phyloP scores from a whole-genome alignment of 2,329 filamentous ascomycete genomes.

The Helminthosporium solani region DNA sequence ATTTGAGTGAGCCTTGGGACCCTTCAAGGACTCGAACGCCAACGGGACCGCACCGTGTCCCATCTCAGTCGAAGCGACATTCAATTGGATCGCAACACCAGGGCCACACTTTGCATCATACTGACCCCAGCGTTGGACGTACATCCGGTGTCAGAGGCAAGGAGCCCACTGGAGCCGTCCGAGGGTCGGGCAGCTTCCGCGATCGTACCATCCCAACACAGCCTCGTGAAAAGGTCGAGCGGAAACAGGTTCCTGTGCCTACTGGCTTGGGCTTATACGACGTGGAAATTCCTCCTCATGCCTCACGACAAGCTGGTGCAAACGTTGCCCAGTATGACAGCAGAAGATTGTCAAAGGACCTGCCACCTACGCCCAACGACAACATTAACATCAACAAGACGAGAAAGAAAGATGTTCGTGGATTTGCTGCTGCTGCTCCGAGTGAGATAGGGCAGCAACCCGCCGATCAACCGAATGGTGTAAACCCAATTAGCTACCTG shows the following conservation, averaged over 20 bases:
- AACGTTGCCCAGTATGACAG: conserved; percentile 41
- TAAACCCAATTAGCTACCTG: conserved; percentile 37
- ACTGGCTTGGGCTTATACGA: conserved; percentile 37
- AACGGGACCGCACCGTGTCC: conserved; percentile 14
- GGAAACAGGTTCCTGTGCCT: conserved; percentile 24
- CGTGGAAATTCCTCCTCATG: conserved; percentile 25
- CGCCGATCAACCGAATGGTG: conserved; percentile 35
- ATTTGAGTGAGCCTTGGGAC: conserved; percentile 40
- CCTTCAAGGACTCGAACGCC: conserved; percentile 23
- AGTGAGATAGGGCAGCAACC: conserved; percentile 44
- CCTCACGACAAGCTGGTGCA: conserved; percentile 22
- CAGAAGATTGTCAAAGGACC: conserved; percentile 22
- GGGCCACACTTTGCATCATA: conserved; percentile 17
- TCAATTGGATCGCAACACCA: conserved; percentile 24
- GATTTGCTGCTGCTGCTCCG: conserved; percentile 34
- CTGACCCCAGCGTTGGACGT: conserved; percentile 20
- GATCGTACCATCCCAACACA: conserved; percentile 24
- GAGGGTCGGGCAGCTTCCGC: conserved; percentile 33
- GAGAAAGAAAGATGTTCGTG: conserved; percentile 33
- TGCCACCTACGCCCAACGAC: conserved; percentile 18
- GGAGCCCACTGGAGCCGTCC: conserved; percentile 29
- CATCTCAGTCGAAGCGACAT: conserved; percentile 8
- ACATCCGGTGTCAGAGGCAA: conserved; percentile 33
- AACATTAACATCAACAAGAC: conserved; percentile 22
- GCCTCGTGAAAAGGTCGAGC: conserved; percentile 19